Evolutionary conservation across 108 stramenopile species (phyloP).

Genomic region (Aurantiochytrium sp.): DNA sequence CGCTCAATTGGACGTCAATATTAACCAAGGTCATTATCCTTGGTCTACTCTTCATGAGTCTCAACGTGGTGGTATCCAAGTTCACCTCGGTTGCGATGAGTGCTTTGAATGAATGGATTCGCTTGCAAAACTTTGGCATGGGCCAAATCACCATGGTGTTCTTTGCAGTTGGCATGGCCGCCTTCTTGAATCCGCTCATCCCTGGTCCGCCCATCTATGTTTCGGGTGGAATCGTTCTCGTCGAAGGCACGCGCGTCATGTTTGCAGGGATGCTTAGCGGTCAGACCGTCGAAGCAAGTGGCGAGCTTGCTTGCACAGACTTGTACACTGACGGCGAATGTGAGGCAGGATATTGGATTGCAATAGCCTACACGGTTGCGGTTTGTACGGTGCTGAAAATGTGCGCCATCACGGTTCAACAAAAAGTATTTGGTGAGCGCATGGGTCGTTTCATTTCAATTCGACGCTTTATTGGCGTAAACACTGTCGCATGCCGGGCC

Average conservation of each 20-base stretch:
- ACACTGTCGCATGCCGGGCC: neutral
- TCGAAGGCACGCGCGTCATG: neutral
- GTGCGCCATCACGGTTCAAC: neutral
- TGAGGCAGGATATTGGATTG: neutral
- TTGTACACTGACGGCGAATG: too few species aligned
- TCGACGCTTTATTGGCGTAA: neutral
- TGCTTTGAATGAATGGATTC: neutral
- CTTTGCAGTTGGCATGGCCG: neutral
- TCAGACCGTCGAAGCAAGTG: neutral
- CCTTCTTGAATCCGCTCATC: neutral
- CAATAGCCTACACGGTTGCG: neutral
- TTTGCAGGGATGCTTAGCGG: neutral
- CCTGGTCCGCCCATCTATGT: neutral
- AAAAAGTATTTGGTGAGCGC: neutral
- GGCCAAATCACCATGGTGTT: neutral
- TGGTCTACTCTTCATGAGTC: neutral
- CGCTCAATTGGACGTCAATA: neutral
- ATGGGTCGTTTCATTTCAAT: neutral
- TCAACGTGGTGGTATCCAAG: neutral
- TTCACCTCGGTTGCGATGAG: neutral
- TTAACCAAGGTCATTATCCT: neutral
- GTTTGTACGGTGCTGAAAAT: neutral
- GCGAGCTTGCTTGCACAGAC: too few species aligned
- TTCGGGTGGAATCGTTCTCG: neutral
- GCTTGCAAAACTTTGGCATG: neutral